Evolutionary conservation across 176 grass and related monocot species (phyloP).

Genomic region (Oryza nivara): DNA sequence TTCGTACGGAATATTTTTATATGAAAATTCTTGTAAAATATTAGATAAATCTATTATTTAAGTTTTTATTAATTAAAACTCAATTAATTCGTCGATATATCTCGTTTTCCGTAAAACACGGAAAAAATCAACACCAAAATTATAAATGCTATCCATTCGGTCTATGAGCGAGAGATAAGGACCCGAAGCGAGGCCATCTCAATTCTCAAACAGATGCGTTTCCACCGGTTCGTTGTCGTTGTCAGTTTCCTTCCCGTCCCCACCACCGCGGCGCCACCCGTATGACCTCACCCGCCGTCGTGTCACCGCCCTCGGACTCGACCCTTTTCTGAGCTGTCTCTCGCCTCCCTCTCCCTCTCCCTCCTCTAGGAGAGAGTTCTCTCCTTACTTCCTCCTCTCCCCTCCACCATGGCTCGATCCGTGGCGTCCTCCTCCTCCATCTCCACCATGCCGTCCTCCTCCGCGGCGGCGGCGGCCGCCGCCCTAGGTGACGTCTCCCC

Average conservation of each 20-base stretch:
- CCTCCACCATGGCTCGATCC: not conserved
- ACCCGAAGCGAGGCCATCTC: not conserved
- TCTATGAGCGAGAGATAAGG: not conserved
- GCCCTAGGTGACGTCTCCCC: slow-evolving; percentile 45
- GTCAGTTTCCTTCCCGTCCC: slow-evolving; percentile 21
- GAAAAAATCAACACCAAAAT: too few species aligned
- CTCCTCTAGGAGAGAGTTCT: not conserved
- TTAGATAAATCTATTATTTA: too few species aligned
- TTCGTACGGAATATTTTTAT: too few species aligned
- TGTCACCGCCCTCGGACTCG: slow-evolving; percentile 27
- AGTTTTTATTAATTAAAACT: too few species aligned
- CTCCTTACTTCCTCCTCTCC: not conserved
- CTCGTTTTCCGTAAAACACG: too few species aligned
- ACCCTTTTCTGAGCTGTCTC: slow-evolving; percentile 35
- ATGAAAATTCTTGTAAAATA: too few species aligned
- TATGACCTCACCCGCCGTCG: slow-evolving; percentile 38
- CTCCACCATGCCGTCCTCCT: slow-evolving; percentile 70
- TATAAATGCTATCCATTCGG: not conserved
- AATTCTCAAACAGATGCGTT: not conserved
- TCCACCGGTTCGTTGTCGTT: not conserved
- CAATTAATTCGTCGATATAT: too few species aligned
- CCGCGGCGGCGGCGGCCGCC: slow-evolving; percentile 66
- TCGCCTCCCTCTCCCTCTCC: not conserved
- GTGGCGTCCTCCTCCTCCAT: slow-evolving; percentile 4
- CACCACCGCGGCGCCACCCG: slow-evolving; percentile 29